Evolutionary conservation across 106 monocot species (phyloP).

Genomic region (Allium sativum): DNA sequence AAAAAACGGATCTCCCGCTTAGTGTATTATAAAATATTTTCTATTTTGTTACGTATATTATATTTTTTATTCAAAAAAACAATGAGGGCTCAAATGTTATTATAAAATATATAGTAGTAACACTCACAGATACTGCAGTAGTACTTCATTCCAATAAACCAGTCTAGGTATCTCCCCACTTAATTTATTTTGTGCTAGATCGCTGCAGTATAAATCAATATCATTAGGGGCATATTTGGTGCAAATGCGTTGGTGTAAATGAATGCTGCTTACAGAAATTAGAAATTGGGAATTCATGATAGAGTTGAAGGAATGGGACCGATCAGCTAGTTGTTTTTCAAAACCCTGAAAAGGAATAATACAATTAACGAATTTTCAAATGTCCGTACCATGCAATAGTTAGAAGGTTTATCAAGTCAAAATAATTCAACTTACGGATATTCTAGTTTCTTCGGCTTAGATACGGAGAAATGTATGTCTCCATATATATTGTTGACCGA

Average conservation of each 20-base stretch:
- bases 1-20: too few relatives aligned
- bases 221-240: too few relatives aligned
- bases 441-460: conserved; percentile 80
- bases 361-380: too few relatives aligned
- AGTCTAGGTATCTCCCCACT: conserved; percentile 87
- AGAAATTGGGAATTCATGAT: conserved; percentile 86
- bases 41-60: too few relatives aligned
- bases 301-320: conserved; percentile 92
- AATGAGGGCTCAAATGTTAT: neutral
- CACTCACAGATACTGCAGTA: conserved; percentile 79
- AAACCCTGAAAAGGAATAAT: conserved; percentile 56
- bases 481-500: conserved; percentile 79
- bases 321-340: conserved; percentile 77
- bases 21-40: too few relatives aligned
- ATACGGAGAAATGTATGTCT: conserved; percentile 85
- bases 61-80: too few relatives aligned
- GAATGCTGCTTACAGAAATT: conserved; percentile 46
- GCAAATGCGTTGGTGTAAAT: too few relatives aligned
- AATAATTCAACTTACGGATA: conserved; percentile 58
- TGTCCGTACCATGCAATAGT: too few relatives aligned
- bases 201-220: conserved; percentile 25
- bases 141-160: conserved; percentile 96
- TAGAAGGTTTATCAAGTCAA: too few relatives aligned
- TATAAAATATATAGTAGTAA: conserved; percentile 7
- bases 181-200: conserved; percentile 83